Conservation (phyloP, 2,329 filamentous ascomycete species). For the Penicillium sp. region DNA sequence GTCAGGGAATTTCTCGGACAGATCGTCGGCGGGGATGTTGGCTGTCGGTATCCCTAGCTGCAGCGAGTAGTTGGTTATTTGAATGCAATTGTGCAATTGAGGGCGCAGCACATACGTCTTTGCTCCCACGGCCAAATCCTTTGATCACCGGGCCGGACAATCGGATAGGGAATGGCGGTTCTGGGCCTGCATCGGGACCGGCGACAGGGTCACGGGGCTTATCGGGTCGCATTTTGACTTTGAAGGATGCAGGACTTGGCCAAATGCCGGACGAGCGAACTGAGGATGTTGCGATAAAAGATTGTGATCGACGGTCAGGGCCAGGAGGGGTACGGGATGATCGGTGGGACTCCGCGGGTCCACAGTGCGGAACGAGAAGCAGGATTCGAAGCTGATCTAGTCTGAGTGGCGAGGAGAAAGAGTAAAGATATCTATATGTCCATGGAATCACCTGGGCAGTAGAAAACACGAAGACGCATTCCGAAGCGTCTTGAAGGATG, state of each 20-base stretch:
- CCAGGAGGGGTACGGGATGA: background rate
- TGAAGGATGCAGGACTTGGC: background rate
- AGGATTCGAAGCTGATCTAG: background rate
- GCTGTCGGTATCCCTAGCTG: slow-evolving; percentile 94
- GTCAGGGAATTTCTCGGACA: slow-evolving; percentile 54
- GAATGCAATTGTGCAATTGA: too few species aligned
- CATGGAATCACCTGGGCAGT: too few species aligned
- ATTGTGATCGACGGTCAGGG: background rate
- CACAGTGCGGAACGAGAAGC: background rate
- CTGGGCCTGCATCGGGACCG: slow-evolving; percentile 67
- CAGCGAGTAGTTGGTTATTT: too few species aligned
- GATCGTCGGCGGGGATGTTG: slow-evolving; percentile 65
- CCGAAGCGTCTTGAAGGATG: background rate
- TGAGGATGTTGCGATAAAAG: background rate
- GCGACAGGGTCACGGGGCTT: slow-evolving; percentile 62
- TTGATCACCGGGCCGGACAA: slow-evolving; percentile 84
- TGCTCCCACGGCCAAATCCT: slow-evolving; percentile 89
- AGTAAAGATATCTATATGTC: background rate
- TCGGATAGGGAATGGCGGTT: slow-evolving; percentile 71
- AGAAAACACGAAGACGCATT: too few species aligned
- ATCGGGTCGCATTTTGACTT: slow-evolving; percentile 43
- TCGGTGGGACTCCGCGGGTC: background rate
- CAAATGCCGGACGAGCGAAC: background rate
- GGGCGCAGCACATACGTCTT: slow-evolving; percentile 62
- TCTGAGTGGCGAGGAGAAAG: background rate